Base-by-base conservation (phyloP, 352 stramenopile genomes). In the Globisporangium acanthophoron region DNA sequence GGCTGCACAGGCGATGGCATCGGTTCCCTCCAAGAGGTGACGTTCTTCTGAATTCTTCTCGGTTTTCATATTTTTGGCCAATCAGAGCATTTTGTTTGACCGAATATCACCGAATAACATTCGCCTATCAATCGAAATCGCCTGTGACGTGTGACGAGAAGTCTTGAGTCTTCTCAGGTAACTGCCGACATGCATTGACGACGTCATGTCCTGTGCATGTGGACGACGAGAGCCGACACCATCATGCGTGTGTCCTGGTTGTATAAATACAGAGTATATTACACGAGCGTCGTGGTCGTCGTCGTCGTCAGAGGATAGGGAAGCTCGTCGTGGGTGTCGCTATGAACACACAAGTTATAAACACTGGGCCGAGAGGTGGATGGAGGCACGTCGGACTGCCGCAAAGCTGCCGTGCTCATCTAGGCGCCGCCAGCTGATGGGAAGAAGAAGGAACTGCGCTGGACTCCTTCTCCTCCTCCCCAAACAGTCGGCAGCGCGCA, bases 281-380 rank as follows among this genome's bases (percentile, higher is more conserved):
- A 43, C 37, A 43, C 18, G 44, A 29, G 21, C n/a, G n/a, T 15
- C 3, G 1, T 45, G 43, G 33, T 39, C 37, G 37, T 18, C 37
- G 37, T 43, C 44, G 44, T 31, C 44, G 21, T 13, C 24, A 20
- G 16, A 48, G 43, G 43, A 47, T 6, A 5, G 9, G 33, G 33
- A 37, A 37, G 33, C 33, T 37, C 18, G 43, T 7, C 3, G 7
- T n/a, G 8, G 44, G 44, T 49, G 44, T 49, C 44, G 44, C 20
- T 29, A 3, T 20, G 44, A 49, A 49, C n/a, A 49, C 44, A 29
- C n/a, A 31, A 29, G 44, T 49, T 24, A 49, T 49, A 49, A 49
- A 49, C 44, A 49, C 9, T 49, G n/a, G n/a, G 44, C n/a, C 2
- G 33, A 37, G n/a, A 21, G 24, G 9, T 2, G 11, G 3, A 11